Conservation (phyloP, 164 flowering plant species). For the Stephania yunnanensis region DNA sequence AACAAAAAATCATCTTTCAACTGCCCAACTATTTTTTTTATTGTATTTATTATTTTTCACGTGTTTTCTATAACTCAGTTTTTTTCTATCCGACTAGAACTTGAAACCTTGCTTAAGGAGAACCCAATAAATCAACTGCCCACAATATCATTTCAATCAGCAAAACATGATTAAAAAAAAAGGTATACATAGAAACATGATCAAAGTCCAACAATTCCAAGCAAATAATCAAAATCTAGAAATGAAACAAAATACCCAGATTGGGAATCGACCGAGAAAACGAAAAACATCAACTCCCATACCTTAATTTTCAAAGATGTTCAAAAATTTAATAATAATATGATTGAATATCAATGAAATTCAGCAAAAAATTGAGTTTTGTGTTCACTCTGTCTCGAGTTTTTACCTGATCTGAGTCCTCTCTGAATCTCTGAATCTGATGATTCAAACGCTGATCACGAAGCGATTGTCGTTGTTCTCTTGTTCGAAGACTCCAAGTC, state of each 20-base stretch:
- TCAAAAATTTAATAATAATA: neutral
- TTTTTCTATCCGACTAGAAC: too few species aligned
- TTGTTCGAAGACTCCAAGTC: neutral
- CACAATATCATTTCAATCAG: neutral
- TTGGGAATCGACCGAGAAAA: neutral
- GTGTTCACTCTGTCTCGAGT: too few species aligned
- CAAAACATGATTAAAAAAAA: neutral
- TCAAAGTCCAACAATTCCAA: neutral
- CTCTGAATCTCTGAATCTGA: neutral
- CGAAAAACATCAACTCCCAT: neutral
- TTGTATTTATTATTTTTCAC: too few species aligned
- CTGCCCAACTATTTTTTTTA: neutral
- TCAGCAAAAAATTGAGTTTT: neutral
- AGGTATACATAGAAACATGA: too few species aligned
- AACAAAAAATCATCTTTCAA: neutral
- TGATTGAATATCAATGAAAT: neutral
- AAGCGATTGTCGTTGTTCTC: neutral
- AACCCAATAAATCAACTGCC: neutral
- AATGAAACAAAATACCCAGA: neutral
- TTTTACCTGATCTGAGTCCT: neutral
- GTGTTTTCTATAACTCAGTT: too few species aligned
- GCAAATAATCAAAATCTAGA: neutral
- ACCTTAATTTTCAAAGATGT: neutral
- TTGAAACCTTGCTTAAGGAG: too few species aligned
- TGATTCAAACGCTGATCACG: too few species aligned